phyloP scores from a whole-genome alignment of 768 basidiomycete species.

The Boletus edulis region DNA sequence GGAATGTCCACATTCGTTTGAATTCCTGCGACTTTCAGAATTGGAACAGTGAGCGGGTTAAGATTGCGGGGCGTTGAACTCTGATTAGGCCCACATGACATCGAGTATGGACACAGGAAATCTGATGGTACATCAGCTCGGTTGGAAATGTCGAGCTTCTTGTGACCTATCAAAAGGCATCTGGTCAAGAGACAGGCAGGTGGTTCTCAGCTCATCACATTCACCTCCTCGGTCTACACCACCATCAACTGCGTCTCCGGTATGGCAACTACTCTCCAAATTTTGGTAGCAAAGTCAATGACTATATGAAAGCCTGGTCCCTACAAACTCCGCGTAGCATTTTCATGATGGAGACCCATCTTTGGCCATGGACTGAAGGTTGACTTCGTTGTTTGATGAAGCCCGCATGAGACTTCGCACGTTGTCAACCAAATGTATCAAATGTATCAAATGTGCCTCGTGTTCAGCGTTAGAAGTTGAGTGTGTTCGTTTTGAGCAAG shows the following conservation, averaged over 20 bases:
- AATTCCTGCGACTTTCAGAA: neutral
- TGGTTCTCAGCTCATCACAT: conserved; percentile 6
- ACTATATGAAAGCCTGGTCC: conserved; percentile 13
- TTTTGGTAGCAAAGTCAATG: neutral
- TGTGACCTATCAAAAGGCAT: conserved; percentile 7
- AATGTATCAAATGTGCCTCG: conserved; percentile 14
- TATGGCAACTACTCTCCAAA: conserved; percentile 13
- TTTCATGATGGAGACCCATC: conserved; percentile 6
- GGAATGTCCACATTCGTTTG: neutral
- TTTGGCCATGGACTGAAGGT: conserved; percentile 9
- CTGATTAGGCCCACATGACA: neutral
- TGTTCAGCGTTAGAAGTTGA: conserved; percentile 6
- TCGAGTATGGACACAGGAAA: conserved; percentile 5
- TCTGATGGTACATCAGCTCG: conserved; percentile 1
- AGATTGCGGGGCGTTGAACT: neutral
- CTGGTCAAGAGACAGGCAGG: conserved; percentile 1
- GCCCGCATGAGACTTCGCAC: conserved; percentile 1
- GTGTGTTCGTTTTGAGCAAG: conserved; percentile 5
- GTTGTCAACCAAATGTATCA: conserved; percentile 3
- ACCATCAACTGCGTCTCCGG: conserved; percentile 10
- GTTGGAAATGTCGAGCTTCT: conserved; percentile 5
- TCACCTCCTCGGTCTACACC: conserved; percentile 26
- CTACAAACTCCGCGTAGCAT: conserved; percentile 19
- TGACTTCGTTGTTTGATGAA: conserved; percentile 14
- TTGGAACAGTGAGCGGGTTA: neutral